These are phyloP conservation scores for Trametes meyenii DNA, from an alignment of 768 basidiomycete species.

Conservation along the genomic window DNA sequence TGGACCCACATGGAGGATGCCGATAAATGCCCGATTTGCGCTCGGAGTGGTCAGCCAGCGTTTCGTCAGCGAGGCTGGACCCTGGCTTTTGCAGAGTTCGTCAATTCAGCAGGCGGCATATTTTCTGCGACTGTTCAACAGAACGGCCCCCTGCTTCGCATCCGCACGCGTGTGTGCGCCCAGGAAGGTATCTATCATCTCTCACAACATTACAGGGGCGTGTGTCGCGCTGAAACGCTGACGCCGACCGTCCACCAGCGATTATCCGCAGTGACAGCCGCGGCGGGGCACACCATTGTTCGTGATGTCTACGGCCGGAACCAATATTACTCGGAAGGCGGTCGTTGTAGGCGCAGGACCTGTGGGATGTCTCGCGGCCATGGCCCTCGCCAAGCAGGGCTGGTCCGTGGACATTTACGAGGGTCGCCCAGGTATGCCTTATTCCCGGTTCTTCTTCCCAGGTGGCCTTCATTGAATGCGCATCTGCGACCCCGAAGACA, in stretches of 20 bases:
- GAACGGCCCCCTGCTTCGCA: neutral
- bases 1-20: slow-evolving; percentile 21
- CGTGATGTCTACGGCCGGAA: slow-evolving; percentile 8
- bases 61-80: slow-evolving; percentile 2
- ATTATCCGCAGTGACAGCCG: slow-evolving; percentile 20
- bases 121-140: neutral
- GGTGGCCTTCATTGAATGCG: slow-evolving; percentile 18
- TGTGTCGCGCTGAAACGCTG: slow-evolving; percentile 8
- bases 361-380: slow-evolving; percentile 89
- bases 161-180: neutral
- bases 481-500: slow-evolving; percentile 48
- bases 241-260: slow-evolving; percentile 8
- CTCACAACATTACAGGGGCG: neutral
- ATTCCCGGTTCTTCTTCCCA: slow-evolving; percentile 22
- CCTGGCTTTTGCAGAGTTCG: slow-evolving; percentile 3
- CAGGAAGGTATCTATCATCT: slow-evolving; percentile 5
- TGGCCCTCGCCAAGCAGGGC: slow-evolving; percentile 82
- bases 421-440: slow-evolving; percentile 65
- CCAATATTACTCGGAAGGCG: slow-evolving; percentile 42
- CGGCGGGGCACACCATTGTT: slow-evolving; percentile 2
- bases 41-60: neutral
- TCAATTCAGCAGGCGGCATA: slow-evolving; percentile 3
- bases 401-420: slow-evolving; percentile 86
- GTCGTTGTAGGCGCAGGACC: slow-evolving; percentile 88
- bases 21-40: slow-evolving; percentile 19